These are phyloP conservation scores for Morella rubra DNA, from an alignment of 306 rosid species.

Conservation along the genomic window DNA sequence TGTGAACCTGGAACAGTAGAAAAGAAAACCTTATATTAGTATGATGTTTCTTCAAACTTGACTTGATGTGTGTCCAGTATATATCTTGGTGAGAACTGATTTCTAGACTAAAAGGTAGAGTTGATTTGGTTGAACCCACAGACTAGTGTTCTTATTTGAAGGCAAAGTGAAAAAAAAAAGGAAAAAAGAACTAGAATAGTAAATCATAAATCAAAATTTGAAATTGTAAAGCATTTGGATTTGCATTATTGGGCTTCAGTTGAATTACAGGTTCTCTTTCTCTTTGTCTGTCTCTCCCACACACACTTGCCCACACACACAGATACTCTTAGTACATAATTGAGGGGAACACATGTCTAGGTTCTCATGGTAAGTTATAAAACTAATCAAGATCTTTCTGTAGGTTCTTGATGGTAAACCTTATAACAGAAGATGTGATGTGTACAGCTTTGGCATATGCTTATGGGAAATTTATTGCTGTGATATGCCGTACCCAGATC, in stretches of 20 bases:
- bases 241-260: not conserved
- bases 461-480: constrained; percentile 76
- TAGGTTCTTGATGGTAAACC: constrained; percentile 79
- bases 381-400: not conserved
- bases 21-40: not conserved
- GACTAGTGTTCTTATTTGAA: not conserved
- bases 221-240: not conserved
- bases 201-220: not conserved
- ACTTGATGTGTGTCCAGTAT: not conserved
- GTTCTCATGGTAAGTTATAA: not conserved
- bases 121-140: not conserved
- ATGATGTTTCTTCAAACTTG: not conserved
- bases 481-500: constrained; percentile 69
- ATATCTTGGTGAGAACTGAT: not conserved
- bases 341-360: not conserved
- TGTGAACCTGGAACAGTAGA: not conserved
- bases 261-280: constrained; percentile 2
- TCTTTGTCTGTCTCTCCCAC: not conserved
- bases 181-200: not conserved
- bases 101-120: not conserved
- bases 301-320: not conserved
- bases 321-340: not conserved
- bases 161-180: not conserved
- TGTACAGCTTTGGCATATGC: constrained; percentile 79
- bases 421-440: constrained; percentile 72